Evolutionary conservation across 805 yeast species (phyloP).

Genomic region (Brettanomyces anomalus): DNA sequence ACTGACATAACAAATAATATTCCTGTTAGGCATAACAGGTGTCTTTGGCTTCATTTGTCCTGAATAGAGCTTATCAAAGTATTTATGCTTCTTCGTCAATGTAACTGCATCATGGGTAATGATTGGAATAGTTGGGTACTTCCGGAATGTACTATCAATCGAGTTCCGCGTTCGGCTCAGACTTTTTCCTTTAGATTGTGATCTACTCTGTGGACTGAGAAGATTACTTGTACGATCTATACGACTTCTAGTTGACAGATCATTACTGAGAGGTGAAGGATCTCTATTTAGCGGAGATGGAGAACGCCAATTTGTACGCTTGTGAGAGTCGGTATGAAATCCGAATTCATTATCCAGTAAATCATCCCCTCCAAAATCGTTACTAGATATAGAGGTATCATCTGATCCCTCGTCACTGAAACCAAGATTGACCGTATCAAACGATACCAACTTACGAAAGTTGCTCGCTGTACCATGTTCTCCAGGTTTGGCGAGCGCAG

Average conservation of each 20-base stretch:
- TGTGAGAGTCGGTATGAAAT: neutral
- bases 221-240: constrained; percentile 3
- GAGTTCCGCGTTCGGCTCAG: neutral
- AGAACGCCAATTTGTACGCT: constrained; percentile 1
- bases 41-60: constrained; percentile 24
- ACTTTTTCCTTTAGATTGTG: constrained; percentile 3
- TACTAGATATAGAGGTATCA: neutral
- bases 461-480: neutral
- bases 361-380: neutral
- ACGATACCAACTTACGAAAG: constrained; percentile 31
- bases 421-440: constrained; percentile 42
- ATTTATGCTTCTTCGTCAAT: constrained; percentile 36
- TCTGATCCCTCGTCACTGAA: constrained; percentile 13
- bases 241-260: neutral
- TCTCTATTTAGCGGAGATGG: constrained; percentile 6
- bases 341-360: constrained; percentile 1
- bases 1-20: constrained; percentile 53
- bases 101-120: constrained; percentile 33
- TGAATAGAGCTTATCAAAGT: constrained; percentile 38
- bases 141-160: constrained; percentile 6
- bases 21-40: constrained; percentile 39
- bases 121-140: constrained; percentile 29
- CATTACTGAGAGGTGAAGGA: neutral
- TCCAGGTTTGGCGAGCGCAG: constrained; percentile 7
- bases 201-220: constrained; percentile 1